Conservation (phyloP, 305 asterid genomes). For the Vinca major region DNA sequence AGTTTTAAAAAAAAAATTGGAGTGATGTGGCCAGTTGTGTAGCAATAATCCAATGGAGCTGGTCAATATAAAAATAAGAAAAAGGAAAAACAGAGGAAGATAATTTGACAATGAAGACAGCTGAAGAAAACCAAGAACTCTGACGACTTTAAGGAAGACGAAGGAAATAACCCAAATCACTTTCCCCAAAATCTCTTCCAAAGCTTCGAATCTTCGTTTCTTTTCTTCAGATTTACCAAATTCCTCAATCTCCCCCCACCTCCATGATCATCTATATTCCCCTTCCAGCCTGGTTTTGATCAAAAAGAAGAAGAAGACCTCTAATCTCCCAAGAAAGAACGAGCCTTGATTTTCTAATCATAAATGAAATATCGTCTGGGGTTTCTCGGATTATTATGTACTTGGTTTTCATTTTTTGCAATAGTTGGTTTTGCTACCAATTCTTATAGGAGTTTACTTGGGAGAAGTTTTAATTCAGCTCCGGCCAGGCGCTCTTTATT, state of each 20-base stretch:
- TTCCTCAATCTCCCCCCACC: constrained; percentile 8
- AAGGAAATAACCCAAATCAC: background rate
- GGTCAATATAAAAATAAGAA: too few relatives aligned
- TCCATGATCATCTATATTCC: constrained; percentile 1
- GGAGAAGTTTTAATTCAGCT: constrained; percentile 18
- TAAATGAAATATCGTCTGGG: constrained; percentile 31
- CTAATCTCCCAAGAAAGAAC: background rate
- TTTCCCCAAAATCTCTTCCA: background rate
- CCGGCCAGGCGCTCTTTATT: constrained; percentile 43
- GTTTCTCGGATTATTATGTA: constrained; percentile 15
- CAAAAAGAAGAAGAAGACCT: background rate
- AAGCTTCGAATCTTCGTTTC: constrained; percentile 50
- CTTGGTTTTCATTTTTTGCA: constrained; percentile 13
- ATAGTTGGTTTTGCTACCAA: constrained; percentile 25
- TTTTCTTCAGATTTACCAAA: constrained; percentile 14
- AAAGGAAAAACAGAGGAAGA: too few relatives aligned
- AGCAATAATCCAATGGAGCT: too few relatives aligned
- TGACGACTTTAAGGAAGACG: background rate
- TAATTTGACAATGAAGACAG: too few relatives aligned
- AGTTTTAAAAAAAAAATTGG: too few relatives aligned
- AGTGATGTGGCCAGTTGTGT: too few relatives aligned
- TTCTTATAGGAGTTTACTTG: constrained; percentile 19
- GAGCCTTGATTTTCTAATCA: background rate
- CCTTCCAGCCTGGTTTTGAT: background rate
- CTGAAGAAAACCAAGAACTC: background rate